Conservation (phyloP, 2,329 filamentous ascomycete genomes). For the Xylariaceae sp. region DNA sequence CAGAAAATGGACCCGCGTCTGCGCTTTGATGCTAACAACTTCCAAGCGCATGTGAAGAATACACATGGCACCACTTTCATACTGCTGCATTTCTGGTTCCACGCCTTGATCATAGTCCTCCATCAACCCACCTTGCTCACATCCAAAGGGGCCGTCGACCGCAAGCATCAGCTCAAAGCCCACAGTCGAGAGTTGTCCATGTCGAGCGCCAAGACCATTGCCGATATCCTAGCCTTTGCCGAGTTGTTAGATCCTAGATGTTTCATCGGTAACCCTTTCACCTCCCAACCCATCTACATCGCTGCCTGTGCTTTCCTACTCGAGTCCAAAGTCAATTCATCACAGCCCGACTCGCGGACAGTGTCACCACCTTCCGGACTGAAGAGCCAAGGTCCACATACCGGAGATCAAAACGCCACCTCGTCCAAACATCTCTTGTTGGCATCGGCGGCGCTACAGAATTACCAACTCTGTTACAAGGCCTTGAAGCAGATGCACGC, state of each 20-base stretch:
- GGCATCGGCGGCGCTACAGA: slow-evolving; percentile 78
- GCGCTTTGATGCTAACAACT: slow-evolving; percentile 83
- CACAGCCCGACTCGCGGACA: slow-evolving; percentile 62
- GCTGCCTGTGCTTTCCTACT: slow-evolving; percentile 86
- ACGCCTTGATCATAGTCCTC: slow-evolving; percentile 78
- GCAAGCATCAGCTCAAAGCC: slow-evolving; percentile 68
- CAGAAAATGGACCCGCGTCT: slow-evolving; percentile 72
- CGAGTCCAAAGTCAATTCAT: slow-evolving; percentile 72
- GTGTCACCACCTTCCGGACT: slow-evolving; percentile 44
- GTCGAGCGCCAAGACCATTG: slow-evolving; percentile 89
- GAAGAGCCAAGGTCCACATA: slow-evolving; percentile 24
- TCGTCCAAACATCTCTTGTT: slow-evolving; percentile 70
- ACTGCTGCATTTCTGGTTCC: slow-evolving; percentile 84
- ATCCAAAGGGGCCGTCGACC: slow-evolving; percentile 60
- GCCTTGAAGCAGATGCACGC: slow-evolving; percentile 75
- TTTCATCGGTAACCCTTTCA: slow-evolving; percentile 85
- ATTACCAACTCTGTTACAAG: slow-evolving; percentile 84
- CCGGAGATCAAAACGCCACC: slow-evolving; percentile 34
- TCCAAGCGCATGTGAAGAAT: slow-evolving; percentile 76
- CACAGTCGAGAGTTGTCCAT: slow-evolving; percentile 81
- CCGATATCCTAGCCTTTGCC: slow-evolving; percentile 82
- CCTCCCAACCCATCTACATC: slow-evolving; percentile 87
- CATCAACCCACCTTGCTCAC: slow-evolving; percentile 82
- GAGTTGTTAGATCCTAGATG: slow-evolving; percentile 83
- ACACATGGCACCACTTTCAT: slow-evolving; percentile 87